Evolutionary conservation across 768 basidiomycete genomes (phyloP).

Genomic region (Auriculariales sp.): DNA sequence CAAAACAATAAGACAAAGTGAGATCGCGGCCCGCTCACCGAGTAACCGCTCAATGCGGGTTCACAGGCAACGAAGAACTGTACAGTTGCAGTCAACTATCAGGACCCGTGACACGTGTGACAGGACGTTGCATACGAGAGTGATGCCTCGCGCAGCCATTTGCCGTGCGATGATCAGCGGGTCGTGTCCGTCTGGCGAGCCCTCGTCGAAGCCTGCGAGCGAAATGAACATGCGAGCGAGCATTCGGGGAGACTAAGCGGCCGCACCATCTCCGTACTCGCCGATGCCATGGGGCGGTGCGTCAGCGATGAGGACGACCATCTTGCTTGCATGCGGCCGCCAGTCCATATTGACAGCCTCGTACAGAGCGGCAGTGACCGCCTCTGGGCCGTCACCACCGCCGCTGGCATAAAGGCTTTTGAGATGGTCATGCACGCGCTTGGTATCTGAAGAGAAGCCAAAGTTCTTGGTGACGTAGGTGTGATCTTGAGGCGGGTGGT

Average conservation of each 20-base stretch:
- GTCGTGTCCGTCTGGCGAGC: constrained; percentile 88
- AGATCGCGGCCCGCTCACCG: constrained; percentile 31
- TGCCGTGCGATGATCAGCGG: constrained; percentile 72
- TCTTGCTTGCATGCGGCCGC: constrained; percentile 79
- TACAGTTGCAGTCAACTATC: too few species aligned
- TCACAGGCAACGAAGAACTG: constrained; percentile 99
- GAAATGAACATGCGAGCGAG: constrained; percentile 4
- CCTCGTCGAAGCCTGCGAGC: constrained; percentile 69
- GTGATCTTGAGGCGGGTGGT: constrained; percentile 95
- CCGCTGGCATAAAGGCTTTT: constrained; percentile 77
- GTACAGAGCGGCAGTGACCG: constrained; percentile 83
- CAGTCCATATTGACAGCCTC: constrained; percentile 85
- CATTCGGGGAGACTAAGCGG: neutral
- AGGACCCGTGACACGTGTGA: neutral
- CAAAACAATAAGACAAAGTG: neutral
- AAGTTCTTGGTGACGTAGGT: constrained; percentile 89
- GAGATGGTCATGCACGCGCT: constrained; percentile 71
- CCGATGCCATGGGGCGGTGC: constrained; percentile 97
- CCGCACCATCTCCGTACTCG: constrained; percentile 86
- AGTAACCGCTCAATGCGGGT: constrained; percentile 86
- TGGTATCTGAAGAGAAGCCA: constrained; percentile 87
- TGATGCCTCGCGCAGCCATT: constrained; percentile 87
- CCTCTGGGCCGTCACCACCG: constrained; percentile 92
- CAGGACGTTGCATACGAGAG: constrained; percentile 41
- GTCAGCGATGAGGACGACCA: constrained; percentile 94